Percentiles rank a stretch among this genome's conserved stretches.
Conservation (phyloP, 257 asterid genomes). For the Ajuga chamaepitys region DNA sequence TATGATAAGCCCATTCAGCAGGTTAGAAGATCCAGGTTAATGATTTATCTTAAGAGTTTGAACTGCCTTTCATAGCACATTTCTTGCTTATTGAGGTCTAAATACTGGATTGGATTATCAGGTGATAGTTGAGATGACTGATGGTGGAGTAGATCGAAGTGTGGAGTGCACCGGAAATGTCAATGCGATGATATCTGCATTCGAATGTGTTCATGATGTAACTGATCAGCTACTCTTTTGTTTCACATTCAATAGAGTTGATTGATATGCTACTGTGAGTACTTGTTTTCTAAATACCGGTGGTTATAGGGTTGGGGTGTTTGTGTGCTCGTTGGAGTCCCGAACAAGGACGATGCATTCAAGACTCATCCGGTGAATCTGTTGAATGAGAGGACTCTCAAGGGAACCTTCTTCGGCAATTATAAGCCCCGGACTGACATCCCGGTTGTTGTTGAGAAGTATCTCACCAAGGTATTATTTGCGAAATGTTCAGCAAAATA, state of each 20-base stretch:
- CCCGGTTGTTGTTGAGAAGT: slow-evolving; percentile 64
- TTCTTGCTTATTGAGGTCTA: not conserved
- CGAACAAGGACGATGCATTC: slow-evolving; percentile 61
- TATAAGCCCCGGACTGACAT: slow-evolving; percentile 72
- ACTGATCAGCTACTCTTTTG: not conserved
- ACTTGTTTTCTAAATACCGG: not conserved
- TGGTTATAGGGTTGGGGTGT: slow-evolving; percentile 83
- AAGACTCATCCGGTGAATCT: slow-evolving; percentile 65
- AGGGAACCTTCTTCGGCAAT: slow-evolving; percentile 84
- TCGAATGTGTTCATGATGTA: slow-evolving; percentile 94
- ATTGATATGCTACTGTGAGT: too few species aligned
- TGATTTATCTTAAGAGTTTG: not conserved
- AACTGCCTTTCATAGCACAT: not conserved
- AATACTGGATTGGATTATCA: slow-evolving; percentile 5
- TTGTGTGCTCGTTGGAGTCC: slow-evolving; percentile 89
- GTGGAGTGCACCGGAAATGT: slow-evolving; percentile 76
- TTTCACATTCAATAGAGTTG: not conserved
- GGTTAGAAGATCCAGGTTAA: slow-evolving; percentile 19
- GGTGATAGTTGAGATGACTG: slow-evolving; percentile 76
- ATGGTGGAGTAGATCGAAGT: slow-evolving; percentile 85
- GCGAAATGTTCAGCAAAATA: too few species aligned
- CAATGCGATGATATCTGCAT: slow-evolving; percentile 83
- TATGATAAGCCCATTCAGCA: slow-evolving; percentile 66
- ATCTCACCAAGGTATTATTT: slow-evolving; percentile 53
- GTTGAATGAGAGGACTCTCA: slow-evolving; percentile 75